These are phyloP conservation scores for Cyclotella sp. DNA, from an alignment of 108 stramenopile genomes.

Conservation along the genomic window DNA sequence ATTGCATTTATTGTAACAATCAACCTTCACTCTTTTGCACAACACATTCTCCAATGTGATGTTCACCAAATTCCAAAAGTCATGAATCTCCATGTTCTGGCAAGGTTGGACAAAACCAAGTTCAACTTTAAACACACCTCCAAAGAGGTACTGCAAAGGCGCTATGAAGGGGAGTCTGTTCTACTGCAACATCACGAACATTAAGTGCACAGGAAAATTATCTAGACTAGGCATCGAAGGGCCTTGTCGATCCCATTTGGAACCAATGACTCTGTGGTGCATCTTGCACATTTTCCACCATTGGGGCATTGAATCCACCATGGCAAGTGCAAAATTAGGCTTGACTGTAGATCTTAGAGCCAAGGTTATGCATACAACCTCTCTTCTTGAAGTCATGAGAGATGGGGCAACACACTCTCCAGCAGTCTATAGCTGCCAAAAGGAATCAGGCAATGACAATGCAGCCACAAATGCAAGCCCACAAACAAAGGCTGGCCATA, in stretches of 20 bases:
- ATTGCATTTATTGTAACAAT: constrained; percentile 78
- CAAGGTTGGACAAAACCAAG: constrained; percentile 29
- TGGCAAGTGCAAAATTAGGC: constrained; percentile 80
- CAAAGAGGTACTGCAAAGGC: constrained; percentile 2
- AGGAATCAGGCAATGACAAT: too few relatives aligned
- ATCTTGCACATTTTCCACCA: constrained; percentile 97
- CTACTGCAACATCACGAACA: constrained; percentile 14
- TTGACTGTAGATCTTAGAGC: too few relatives aligned
- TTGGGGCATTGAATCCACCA: constrained; percentile 94
- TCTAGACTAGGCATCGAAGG: constrained; percentile 80
- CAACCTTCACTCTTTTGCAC: constrained; percentile 83
- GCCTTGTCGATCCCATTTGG: constrained; percentile 90
- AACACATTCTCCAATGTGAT: constrained; percentile 93
- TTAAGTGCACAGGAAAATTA: constrained; percentile 46
- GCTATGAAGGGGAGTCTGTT: constrained; percentile 14
- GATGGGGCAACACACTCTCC: too few relatives aligned
- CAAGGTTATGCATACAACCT: too few relatives aligned
- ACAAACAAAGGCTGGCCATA: too few relatives aligned
- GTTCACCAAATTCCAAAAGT: constrained; percentile 80
- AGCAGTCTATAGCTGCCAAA: too few relatives aligned
- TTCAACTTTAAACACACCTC: constrained; percentile 41
- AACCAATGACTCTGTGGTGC: constrained; percentile 92
- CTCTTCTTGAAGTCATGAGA: too few relatives aligned
- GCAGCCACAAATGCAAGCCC: too few relatives aligned
- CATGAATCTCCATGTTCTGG: constrained; percentile 66